These are phyloP conservation scores for Pisolithus marmoratus DNA, from an alignment of 768 basidiomycete genomes.

Conservation along the genomic window DNA sequence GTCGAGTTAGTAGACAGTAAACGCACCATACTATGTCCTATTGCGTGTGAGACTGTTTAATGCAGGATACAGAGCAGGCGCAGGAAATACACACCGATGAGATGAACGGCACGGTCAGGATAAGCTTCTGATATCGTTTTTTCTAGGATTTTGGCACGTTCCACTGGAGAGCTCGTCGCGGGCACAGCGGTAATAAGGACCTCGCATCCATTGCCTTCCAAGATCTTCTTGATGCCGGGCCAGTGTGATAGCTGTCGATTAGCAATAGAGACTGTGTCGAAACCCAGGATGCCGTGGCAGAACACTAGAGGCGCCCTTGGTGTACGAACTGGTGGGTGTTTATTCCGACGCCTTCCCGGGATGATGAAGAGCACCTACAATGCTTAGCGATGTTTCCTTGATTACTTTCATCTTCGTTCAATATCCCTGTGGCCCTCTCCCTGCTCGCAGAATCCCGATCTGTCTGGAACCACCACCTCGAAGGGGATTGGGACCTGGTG, in stretches of 20 bases:
- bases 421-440: conserved; percentile 37
- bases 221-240: conserved; percentile 92
- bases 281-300: conserved; percentile 91
- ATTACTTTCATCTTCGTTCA: conserved; percentile 46
- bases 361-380: conserved; percentile 40
- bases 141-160: conserved; percentile 86
- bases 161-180: conserved; percentile 81
- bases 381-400: conserved; percentile 44
- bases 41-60: conserved; percentile 1
- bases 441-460: conserved; percentile 33
- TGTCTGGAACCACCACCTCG: conserved; percentile 48
- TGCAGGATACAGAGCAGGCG: neutral
- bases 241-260: conserved; percentile 89
- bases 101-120: conserved; percentile 79
- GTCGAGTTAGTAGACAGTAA: neutral
- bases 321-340: conserved; percentile 50
- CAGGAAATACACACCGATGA: conserved; percentile 52
- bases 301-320: conserved; percentile 87
- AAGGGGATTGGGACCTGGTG: conserved; percentile 15
- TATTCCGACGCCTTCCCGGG: neutral
- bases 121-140: conserved; percentile 73
- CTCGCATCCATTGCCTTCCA: conserved; percentile 83
- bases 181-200: conserved; percentile 93
- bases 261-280: conserved; percentile 77
- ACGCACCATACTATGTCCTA: conserved; percentile 74